Conservation (phyloP, 352 stramenopile species). For the Phytopythium boreale region DNA sequence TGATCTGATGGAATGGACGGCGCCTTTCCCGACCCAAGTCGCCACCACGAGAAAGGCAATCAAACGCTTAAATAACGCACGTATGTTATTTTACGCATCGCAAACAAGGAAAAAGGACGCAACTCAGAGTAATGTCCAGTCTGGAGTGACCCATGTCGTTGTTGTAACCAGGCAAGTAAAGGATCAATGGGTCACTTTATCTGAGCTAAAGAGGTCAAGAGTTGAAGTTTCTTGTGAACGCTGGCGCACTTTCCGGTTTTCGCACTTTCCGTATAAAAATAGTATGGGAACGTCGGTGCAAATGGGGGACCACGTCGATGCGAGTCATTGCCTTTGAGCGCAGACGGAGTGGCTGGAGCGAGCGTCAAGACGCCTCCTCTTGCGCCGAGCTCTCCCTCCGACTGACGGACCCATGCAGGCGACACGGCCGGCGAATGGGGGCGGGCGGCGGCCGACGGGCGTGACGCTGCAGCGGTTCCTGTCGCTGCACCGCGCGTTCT, state of each 20-base stretch:
- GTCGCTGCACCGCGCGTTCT: slow-evolving; percentile 32
- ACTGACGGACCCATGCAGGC: background rate
- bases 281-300: too few relatives aligned
- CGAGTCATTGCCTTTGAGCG: too few relatives aligned
- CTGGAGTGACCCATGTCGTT: too few relatives aligned
- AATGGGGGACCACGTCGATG: too few relatives aligned
- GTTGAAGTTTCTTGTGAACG: too few relatives aligned
- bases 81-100: background rate
- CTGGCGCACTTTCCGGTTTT: too few relatives aligned
- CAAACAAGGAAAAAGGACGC: background rate
- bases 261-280: too few relatives aligned
- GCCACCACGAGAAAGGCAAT: background rate
- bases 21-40: background rate
- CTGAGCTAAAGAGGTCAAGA: too few relatives aligned
- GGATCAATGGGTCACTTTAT: too few relatives aligned
- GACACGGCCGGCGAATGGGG: background rate
- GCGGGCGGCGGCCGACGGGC: slow-evolving; percentile 4
- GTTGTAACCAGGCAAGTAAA: too few relatives aligned
- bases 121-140: background rate
- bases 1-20: background rate
- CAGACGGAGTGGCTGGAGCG: too few relatives aligned
- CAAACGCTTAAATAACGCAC: background rate
- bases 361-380: too few relatives aligned
- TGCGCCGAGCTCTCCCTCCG: background rate
- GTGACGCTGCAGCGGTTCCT: slow-evolving; percentile 29